phyloP scores from a whole-genome alignment of 2,329 filamentous ascomycete genomes.

The Diaporthe amygdali region DNA sequence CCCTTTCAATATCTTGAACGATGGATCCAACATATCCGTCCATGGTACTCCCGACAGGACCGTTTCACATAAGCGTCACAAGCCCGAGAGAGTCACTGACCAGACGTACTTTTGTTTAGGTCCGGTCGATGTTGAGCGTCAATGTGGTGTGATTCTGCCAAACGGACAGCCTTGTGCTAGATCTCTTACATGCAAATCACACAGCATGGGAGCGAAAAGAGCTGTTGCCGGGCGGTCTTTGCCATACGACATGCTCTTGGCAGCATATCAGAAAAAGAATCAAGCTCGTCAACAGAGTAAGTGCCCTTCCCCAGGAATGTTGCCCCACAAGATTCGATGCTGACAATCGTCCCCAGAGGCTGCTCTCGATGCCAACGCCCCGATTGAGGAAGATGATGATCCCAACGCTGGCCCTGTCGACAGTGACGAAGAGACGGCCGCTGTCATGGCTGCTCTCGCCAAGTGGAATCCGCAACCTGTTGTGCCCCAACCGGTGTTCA shows the following conservation, averaged over 20 bases:
- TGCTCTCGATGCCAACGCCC: constrained; percentile 91
- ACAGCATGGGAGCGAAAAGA: constrained; percentile 93
- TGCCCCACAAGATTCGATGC: not conserved
- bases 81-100: not conserved
- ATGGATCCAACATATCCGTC: not conserved
- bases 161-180: constrained; percentile 88
- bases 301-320: constrained; percentile 41
- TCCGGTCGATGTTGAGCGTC: constrained; percentile 90
- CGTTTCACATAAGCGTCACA: too few species aligned
- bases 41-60: not conserved
- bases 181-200: constrained; percentile 91
- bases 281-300: constrained; percentile 96
- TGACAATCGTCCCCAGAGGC: constrained; percentile 65
- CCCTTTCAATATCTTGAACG: not conserved
- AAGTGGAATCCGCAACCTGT: constrained; percentile 81
- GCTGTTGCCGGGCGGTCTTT: constrained; percentile 85
- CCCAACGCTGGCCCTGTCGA: constrained; percentile 82
- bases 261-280: constrained; percentile 95
- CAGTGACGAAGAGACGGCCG: constrained; percentile 90
- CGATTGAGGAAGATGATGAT: constrained; percentile 84
- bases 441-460: constrained; percentile 82
- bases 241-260: constrained; percentile 90
- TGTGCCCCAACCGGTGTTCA: constrained; percentile 67
- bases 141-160: constrained; percentile 85
- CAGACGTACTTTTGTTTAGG: constrained; percentile 46